Evolutionary conservation across 2,329 filamentous ascomycete species (phyloP).

Genomic region (Ophiostoma himal-ulmi): DNA sequence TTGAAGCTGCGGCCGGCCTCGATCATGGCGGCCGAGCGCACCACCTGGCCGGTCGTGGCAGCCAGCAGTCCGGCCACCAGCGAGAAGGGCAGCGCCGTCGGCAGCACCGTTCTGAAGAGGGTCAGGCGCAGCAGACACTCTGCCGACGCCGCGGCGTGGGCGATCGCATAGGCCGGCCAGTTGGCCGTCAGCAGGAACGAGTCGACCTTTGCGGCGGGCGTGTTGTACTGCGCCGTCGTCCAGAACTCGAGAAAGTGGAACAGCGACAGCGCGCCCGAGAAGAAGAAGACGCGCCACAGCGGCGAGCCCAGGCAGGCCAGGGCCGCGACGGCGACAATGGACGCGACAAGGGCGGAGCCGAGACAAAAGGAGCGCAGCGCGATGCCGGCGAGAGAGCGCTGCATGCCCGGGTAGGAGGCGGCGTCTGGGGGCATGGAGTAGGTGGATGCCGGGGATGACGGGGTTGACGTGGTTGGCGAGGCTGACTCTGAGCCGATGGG

Average conservation of each 20-base stretch:
- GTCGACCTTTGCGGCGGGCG: constrained; percentile 60
- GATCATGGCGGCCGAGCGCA: constrained; percentile 79
- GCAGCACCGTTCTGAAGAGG: not conserved
- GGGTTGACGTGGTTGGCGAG: not conserved
- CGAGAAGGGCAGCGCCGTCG: constrained; percentile 40
- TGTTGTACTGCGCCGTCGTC: constrained; percentile 81
- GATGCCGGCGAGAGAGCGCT: constrained; percentile 55
- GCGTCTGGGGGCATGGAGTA: constrained; percentile 30
- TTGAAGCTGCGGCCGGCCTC: constrained; percentile 90
- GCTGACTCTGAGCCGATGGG: not conserved
- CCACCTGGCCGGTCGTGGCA: constrained; percentile 63
- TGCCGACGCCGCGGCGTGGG: constrained; percentile 66
- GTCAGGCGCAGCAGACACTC: constrained; percentile 60
- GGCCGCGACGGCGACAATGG: constrained; percentile 25
- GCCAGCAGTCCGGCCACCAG: constrained; percentile 53
- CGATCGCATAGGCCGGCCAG: constrained; percentile 75
- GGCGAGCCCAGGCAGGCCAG: constrained; percentile 38
- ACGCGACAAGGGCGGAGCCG: constrained; percentile 40
- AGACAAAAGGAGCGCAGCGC: constrained; percentile 52
- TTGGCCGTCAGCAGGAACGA: constrained; percentile 83
- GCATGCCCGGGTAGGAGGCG: constrained; percentile 40
- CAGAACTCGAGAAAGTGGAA: constrained; percentile 98
- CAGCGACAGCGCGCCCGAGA: constrained; percentile 60
- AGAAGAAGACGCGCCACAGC: constrained; percentile 60
- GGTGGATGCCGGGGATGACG: constrained; percentile 18